phyloP scores from a whole-genome alignment of 139 green algal species.

The Coelastrella sp. region DNA sequence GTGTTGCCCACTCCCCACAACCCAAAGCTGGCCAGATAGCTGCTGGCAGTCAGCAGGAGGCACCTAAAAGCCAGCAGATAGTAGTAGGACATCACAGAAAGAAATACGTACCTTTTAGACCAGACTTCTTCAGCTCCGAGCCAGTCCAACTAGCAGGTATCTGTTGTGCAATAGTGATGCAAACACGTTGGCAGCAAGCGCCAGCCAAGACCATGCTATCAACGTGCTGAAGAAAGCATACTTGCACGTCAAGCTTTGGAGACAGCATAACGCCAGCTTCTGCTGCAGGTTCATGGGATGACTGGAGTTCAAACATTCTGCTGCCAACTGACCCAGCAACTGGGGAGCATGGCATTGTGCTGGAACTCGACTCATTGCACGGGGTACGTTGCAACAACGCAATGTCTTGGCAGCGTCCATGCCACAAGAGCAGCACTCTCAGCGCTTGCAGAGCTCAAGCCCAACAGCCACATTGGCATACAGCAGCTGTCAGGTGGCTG shows the following conservation, averaged over 20 bases:
- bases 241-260: no score
- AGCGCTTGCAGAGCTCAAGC: no score
- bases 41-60: neutral
- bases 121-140: slow-evolving; percentile 33
- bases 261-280: neutral
- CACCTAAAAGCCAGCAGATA: neutral
- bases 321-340: slow-evolving; percentile 25
- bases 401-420: no score
- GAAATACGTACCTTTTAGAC: slow-evolving; percentile 26
- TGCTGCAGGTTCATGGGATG: slow-evolving; percentile 32
- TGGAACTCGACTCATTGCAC: slow-evolving; percentile 30
- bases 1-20: neutral
- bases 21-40: neutral
- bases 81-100: neutral
- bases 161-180: neutral
- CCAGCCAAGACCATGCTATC: no score
- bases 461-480: no score
- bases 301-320: slow-evolving; percentile 10
- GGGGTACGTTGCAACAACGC: neutral
- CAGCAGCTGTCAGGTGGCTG: no score
- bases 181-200: neutral
- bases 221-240: no score
- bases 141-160: slow-evolving; percentile 28
- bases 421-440: no score
- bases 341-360: slow-evolving; percentile 26